Conservation (phyloP, 176 grass and related monocot species). For the Hordeum marinum region DNA sequence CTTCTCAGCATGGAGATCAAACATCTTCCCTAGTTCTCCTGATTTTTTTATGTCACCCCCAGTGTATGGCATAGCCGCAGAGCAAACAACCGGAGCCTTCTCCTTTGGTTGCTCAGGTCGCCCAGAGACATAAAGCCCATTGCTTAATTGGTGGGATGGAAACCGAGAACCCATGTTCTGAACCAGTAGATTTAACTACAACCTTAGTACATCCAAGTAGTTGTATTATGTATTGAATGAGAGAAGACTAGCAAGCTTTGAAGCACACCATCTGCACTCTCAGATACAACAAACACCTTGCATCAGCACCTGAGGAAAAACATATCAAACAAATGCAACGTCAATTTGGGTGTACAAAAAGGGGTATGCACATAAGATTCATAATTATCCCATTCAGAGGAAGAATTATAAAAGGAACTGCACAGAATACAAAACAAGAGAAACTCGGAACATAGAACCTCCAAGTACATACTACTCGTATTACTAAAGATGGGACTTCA, state of each 20-base stretch:
- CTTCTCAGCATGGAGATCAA: constrained; percentile 46
- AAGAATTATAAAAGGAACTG: not conserved
- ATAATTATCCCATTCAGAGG: not conserved
- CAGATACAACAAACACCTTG: constrained; percentile 22
- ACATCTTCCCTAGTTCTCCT: constrained; percentile 84
- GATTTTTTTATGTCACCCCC: constrained; percentile 88
- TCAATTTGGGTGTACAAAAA: not conserved
- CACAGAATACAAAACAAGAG: not conserved
- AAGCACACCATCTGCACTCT: not conserved
- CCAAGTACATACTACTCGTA: not conserved
- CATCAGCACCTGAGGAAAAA: constrained; percentile 29
- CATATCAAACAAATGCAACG: constrained; percentile 9
- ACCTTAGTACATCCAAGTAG: not conserved
- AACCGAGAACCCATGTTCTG: constrained; percentile 73
- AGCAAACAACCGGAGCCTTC: constrained; percentile 64
- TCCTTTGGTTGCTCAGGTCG: constrained; percentile 81
- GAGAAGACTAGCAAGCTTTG: constrained; percentile 18
- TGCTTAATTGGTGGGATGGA: constrained; percentile 92
- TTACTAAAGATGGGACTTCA: not conserved
- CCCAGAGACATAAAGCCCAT: constrained; percentile 91
- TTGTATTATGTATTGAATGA: constrained; percentile 16
- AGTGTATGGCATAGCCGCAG: constrained; percentile 81
- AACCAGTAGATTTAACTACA: constrained; percentile 25
- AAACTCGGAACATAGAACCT: not conserved
- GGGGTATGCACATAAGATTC: not conserved